Conservation (phyloP, 306 rosid species). For the Rubus parviflorus region DNA sequence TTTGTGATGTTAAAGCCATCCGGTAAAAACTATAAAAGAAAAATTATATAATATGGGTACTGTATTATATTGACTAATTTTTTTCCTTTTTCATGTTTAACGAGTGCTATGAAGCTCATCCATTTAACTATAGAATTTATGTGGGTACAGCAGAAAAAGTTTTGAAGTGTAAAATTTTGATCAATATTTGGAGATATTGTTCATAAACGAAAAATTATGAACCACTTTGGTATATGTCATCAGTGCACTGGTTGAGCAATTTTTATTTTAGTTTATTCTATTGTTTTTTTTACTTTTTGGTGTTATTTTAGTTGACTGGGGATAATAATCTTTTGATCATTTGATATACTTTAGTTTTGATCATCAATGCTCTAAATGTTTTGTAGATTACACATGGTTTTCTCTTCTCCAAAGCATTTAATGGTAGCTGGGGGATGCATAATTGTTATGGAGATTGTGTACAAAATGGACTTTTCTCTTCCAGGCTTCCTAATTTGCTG, state of each 20-base stretch:
- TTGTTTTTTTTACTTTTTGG: background rate
- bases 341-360: background rate
- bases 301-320: background rate
- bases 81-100: background rate
- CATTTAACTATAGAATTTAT: background rate
- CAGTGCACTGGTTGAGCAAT: background rate
- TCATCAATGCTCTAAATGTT: conserved; percentile 8
- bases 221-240: background rate
- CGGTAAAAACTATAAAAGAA: background rate
- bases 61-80: background rate
- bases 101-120: background rate
- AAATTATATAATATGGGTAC: background rate
- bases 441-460: conserved; percentile 72
- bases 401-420: conserved; percentile 95
- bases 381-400: conserved; percentile 93
- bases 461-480: conserved; percentile 88
- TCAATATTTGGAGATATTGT: background rate
- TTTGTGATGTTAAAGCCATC: background rate
- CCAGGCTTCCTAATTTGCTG: conserved; percentile 77
- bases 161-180: background rate
- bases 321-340: background rate
- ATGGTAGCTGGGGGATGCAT: conserved; percentile 90
- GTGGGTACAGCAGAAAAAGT: background rate
- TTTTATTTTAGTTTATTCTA: too few species aligned
- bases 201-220: background rate